Percentiles rank a stretch among this genome's conserved stretches.
Conservation (phyloP, 306 rosid genomes). For the Lupinus albus region DNA sequence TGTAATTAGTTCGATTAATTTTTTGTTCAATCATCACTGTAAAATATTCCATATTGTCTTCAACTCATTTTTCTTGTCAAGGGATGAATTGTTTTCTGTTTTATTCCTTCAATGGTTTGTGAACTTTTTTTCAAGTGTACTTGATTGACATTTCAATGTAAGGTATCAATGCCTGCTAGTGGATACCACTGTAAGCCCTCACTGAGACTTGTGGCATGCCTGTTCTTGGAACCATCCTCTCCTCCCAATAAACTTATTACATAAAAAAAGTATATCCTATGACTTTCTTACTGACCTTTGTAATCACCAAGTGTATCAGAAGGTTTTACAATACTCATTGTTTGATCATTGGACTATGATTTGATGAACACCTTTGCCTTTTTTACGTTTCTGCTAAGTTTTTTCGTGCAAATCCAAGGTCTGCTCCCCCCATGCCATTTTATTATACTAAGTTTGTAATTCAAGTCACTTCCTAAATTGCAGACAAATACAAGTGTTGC, state of each 20-base stretch:
- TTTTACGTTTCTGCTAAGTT: background rate
- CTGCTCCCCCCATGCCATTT: background rate
- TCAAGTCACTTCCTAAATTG: conserved; percentile 34
- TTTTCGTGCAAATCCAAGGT: background rate
- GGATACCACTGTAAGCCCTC: background rate
- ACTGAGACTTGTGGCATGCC: background rate
- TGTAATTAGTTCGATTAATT: background rate
- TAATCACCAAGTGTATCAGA: background rate
- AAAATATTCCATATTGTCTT: background rate
- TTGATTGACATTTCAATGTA: background rate
- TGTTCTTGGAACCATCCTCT: background rate
- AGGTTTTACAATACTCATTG: background rate
- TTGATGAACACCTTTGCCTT: conserved; percentile 20
- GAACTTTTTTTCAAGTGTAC: background rate
- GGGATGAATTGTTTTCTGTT: background rate
- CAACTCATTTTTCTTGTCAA: background rate
- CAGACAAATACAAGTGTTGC: conserved; percentile 98
- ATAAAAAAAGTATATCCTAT: background rate
- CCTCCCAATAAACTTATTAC: background rate
- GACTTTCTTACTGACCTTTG: background rate
- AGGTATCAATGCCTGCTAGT: background rate
- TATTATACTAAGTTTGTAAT: background rate
- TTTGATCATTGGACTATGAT: conserved; percentile 7
- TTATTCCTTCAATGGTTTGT: background rate
- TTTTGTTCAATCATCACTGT: conserved; percentile 16